Evolutionary conservation across 2,329 filamentous ascomycete genomes (phyloP).

Genomic region (Cercospora nicotianae): DNA sequence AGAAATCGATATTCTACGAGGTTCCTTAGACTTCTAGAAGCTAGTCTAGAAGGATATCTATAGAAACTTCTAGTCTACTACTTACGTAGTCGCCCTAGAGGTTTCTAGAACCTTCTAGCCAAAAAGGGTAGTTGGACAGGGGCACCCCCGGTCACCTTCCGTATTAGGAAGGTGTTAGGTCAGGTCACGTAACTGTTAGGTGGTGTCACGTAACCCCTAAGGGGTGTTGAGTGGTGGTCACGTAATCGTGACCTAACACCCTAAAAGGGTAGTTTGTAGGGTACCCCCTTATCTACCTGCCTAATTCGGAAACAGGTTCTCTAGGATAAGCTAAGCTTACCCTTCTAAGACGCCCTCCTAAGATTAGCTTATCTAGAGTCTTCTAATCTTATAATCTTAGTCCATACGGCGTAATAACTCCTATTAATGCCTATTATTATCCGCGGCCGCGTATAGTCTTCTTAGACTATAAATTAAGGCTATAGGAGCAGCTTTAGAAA

Average conservation of each 20-base stretch:
- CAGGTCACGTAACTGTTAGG: neutral
- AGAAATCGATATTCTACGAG: too few relatives aligned
- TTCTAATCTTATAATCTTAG: neutral
- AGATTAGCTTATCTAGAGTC: neutral
- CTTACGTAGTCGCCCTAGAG: neutral
- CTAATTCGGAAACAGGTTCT: neutral
- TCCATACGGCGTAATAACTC: neutral
- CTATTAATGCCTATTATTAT: neutral
- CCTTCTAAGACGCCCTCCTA: neutral
- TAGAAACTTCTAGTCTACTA: neutral
- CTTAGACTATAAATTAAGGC: neutral
- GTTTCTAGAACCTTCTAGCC: neutral
- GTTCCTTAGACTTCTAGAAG: neutral
- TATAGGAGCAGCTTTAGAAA: neutral
- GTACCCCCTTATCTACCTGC: neutral
- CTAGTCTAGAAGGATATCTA: neutral
- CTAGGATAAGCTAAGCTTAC: neutral
- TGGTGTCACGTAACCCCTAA: neutral
- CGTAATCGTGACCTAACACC: neutral
- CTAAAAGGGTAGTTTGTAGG: neutral
- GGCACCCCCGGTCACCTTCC: neutral
- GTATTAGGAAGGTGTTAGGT: too few relatives aligned
- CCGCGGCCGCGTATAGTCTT: neutral
- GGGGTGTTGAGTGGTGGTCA: neutral
- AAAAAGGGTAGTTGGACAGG: too few relatives aligned